A percentile compares a stretch with the other conserved stretches of the same genome.
These are phyloP conservation scores for Fraxinus cuspidata DNA, from an alignment of 257 asterid species.

Conservation along the genomic window DNA sequence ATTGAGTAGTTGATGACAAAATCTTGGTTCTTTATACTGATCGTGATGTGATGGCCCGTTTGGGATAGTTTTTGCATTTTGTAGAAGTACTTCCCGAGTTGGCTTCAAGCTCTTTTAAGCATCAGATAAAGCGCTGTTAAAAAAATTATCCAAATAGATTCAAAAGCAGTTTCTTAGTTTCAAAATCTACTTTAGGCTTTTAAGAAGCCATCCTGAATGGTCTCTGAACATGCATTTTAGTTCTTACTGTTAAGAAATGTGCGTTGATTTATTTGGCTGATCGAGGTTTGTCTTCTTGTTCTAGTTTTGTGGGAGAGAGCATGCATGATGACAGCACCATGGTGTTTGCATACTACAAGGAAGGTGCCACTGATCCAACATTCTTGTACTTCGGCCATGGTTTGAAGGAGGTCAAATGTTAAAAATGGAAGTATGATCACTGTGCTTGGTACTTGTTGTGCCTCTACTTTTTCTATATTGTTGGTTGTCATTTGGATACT, in stretches of 20 bases:
- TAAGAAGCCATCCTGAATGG: neutral
- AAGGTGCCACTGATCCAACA: slow-evolving; percentile 82
- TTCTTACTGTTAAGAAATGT: neutral
- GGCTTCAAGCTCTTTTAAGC: too few species aligned
- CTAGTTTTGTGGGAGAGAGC: slow-evolving; percentile 89
- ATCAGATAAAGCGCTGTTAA: too few species aligned
- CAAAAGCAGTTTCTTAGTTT: too few species aligned
- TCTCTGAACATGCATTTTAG: neutral
- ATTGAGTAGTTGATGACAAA: neutral
- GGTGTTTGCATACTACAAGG: slow-evolving; percentile 92
- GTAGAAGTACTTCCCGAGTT: too few species aligned
- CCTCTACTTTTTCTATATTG: slow-evolving; percentile 19
- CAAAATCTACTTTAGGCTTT: too few species aligned
- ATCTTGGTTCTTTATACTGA: neutral
- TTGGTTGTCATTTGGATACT: neutral
- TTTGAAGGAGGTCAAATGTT: slow-evolving; percentile 86
- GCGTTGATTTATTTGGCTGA: neutral
- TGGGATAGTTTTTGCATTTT: too few species aligned
- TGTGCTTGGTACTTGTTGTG: slow-evolving; percentile 1
- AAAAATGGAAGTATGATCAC: slow-evolving; percentile 9
- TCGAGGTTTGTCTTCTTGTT: neutral
- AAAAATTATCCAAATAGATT: too few species aligned
- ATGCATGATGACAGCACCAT: slow-evolving; percentile 67
- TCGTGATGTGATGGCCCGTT: neutral
- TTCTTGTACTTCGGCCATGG: slow-evolving; percentile 75